These are phyloP conservation scores for Mitragyna speciosa DNA, from an alignment of 257 asterid genomes.

Conservation along the genomic window DNA sequence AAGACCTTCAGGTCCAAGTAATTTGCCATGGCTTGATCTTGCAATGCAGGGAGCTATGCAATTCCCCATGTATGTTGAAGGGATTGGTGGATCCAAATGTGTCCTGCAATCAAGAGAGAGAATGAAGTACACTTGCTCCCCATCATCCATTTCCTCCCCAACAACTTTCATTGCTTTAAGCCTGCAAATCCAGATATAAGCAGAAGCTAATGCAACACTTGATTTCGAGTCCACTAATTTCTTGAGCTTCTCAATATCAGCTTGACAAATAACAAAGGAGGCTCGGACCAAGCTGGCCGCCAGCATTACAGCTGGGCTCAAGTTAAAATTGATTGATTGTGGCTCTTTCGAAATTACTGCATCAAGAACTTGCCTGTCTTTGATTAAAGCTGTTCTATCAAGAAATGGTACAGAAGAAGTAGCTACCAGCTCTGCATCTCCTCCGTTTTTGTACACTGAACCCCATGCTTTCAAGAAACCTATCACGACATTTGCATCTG, in stretches of 20 bases:
- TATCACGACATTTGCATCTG: slow-evolving; percentile 37
- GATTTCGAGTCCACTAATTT: slow-evolving; percentile 3
- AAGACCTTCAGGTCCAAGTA: slow-evolving; percentile 18
- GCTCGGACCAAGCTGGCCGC: slow-evolving; percentile 4
- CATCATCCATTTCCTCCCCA: slow-evolving; percentile 6
- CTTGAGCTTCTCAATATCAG: slow-evolving; percentile 8
- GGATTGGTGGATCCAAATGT: slow-evolving; percentile 24
- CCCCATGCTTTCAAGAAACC: slow-evolving; percentile 46
- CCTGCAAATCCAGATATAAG: slow-evolving; percentile 26
- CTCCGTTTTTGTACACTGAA: background rate
- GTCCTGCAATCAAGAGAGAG: slow-evolving; percentile 17
- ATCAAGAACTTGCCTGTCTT: slow-evolving; percentile 33
- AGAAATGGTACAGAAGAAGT: slow-evolving; percentile 25
- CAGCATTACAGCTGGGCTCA: background rate
- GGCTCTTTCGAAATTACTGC: slow-evolving; percentile 21
- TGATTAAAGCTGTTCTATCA: slow-evolving; percentile 38
- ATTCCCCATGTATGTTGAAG: slow-evolving; percentile 20
- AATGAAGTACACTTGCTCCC: slow-evolving; percentile 6
- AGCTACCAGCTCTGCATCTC: slow-evolving; percentile 10
- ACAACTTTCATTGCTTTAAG: slow-evolving; percentile 14
- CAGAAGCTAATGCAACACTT: slow-evolving; percentile 13
- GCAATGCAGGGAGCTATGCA: background rate
- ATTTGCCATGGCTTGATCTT: background rate
- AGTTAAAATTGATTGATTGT: background rate
- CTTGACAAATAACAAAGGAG: slow-evolving; percentile 10